Percentiles rank a stretch among this genome's conserved stretches.
phyloP scores from a whole-genome alignment of 2,329 filamentous ascomycete species.

The Ramichloridium luteum region DNA sequence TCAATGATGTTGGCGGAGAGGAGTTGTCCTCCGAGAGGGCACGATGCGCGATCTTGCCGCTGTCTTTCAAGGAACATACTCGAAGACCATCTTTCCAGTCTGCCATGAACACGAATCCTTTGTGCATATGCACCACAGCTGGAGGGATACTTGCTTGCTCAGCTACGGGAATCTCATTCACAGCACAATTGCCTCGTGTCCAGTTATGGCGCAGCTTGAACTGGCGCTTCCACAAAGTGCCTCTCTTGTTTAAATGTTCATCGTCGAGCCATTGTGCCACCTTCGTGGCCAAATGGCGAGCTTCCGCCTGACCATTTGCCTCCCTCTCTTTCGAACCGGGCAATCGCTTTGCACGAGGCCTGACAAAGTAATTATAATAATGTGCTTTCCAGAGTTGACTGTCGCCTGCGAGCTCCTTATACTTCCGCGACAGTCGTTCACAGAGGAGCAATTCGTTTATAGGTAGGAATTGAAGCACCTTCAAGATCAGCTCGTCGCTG shows the following conservation, averaged over 20 bases:
- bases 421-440: slow-evolving; percentile 59
- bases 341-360: slow-evolving; percentile 64
- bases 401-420: slow-evolving; percentile 61
- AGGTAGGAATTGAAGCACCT: slow-evolving; percentile 67
- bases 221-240: slow-evolving; percentile 73
- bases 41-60: slow-evolving; percentile 44
- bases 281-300: slow-evolving; percentile 41
- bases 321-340: slow-evolving; percentile 46
- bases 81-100: slow-evolving; percentile 58
- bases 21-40: not conserved
- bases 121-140: slow-evolving; percentile 62
- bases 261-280: slow-evolving; percentile 52
- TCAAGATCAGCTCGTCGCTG: slow-evolving; percentile 78
- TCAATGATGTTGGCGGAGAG: slow-evolving; percentile 47
- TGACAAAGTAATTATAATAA: slow-evolving; percentile 79
- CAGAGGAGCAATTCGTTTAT: slow-evolving; percentile 54
- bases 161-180: slow-evolving; percentile 61
- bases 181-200: slow-evolving; percentile 66
- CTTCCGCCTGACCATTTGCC: slow-evolving; percentile 26
- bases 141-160: slow-evolving; percentile 42
- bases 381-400: slow-evolving; percentile 82
- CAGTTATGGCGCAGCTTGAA: slow-evolving; percentile 88
- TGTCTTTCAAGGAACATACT: slow-evolving; percentile 59
- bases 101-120: slow-evolving; percentile 66
- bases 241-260: slow-evolving; percentile 41